These are phyloP conservation scores for Neurospora sp. DNA, from an alignment of 495 filamentous ascomycete species.

Conservation along the genomic window DNA sequence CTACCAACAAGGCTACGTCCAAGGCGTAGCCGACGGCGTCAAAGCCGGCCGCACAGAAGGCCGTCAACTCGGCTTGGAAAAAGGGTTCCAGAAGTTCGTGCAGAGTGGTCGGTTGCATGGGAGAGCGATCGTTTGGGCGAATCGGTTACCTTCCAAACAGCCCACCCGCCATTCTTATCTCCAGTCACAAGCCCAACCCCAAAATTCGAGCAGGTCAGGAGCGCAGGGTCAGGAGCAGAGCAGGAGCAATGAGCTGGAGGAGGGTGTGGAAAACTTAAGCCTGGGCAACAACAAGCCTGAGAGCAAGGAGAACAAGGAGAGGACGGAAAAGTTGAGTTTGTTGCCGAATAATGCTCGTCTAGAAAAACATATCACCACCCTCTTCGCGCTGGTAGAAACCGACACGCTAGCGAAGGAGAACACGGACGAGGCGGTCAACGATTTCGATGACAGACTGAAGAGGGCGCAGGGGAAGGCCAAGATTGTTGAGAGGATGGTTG, in stretches of 20 bases:
- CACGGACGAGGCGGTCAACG: slow-evolving; percentile 71
- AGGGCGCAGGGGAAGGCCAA: slow-evolving; percentile 70
- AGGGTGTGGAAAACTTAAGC: too few species aligned
- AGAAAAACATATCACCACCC: slow-evolving; percentile 57
- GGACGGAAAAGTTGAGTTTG: too few species aligned
- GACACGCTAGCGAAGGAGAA: slow-evolving; percentile 70
- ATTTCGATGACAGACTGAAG: slow-evolving; percentile 77
- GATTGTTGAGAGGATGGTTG: slow-evolving; percentile 65
- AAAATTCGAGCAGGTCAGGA: too few species aligned
- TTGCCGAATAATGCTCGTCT: slow-evolving; percentile 53
- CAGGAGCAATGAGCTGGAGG: too few species aligned
- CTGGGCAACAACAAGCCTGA: too few species aligned
- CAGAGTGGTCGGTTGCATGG: slow-evolving; percentile 74
- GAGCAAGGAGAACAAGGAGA: too few species aligned
- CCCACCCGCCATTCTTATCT: too few species aligned
- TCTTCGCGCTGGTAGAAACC: slow-evolving; percentile 69
- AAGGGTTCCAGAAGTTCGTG: slow-evolving; percentile 84
- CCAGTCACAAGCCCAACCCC: too few species aligned
- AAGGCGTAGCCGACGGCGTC: slow-evolving; percentile 69
- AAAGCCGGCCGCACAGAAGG: slow-evolving; percentile 78
- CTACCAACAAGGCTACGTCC: slow-evolving; percentile 72
- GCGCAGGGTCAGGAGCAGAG: too few species aligned
- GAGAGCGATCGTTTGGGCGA: slow-evolving; percentile 71
- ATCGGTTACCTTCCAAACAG: slow-evolving; percentile 20
- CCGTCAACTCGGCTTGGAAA: slow-evolving; percentile 78